Percentiles rank a stretch among this genome's conserved stretches.
Evolutionary conservation across 1,284 basidiomycete species (phyloP).

Genomic region (Rhodofomes roseus): DNA sequence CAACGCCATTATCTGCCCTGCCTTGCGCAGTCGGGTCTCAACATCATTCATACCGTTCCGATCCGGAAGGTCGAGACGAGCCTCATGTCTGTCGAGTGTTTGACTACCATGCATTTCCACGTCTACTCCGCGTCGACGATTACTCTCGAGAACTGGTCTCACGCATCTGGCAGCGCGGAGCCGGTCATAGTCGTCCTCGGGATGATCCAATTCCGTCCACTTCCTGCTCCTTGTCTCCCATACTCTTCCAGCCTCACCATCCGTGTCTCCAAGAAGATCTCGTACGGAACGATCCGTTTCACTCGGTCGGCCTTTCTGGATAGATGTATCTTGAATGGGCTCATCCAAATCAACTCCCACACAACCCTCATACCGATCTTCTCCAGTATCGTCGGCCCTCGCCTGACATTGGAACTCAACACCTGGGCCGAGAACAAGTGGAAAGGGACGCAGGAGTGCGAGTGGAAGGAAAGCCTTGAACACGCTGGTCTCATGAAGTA

Average conservation of each 20-base stretch:
- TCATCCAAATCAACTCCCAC: constrained; percentile 25
- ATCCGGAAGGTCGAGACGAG: constrained; percentile 19
- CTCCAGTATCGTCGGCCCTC: constrained; percentile 22
- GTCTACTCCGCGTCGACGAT: constrained; percentile 21
- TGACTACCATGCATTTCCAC: constrained; percentile 29
- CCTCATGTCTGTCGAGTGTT: constrained; percentile 20
- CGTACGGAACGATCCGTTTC: constrained; percentile 29
- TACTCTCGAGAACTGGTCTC: constrained; percentile 20
- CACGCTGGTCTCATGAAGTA: constrained; percentile 19
- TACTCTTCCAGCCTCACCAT: constrained; percentile 24
- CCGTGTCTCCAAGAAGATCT: constrained; percentile 18
- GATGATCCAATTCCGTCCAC: constrained; percentile 21
- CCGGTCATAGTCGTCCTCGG: constrained; percentile 28
- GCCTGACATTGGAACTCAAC: constrained; percentile 24
- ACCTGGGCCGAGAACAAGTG: constrained; percentile 25
- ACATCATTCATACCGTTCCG: constrained; percentile 31
- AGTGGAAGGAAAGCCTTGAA: constrained; percentile 21
- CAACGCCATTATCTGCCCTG: constrained; percentile 27
- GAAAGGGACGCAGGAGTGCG: constrained; percentile 20
- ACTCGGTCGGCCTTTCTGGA: constrained; percentile 28
- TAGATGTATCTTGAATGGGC: constrained; percentile 22
- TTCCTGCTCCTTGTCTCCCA: constrained; percentile 19
- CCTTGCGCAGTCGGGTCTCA: constrained; percentile 21
- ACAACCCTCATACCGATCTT: constrained; percentile 30
- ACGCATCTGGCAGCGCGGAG: constrained; percentile 16